Base-by-base conservation (phyloP, 2,329 filamentous ascomycete genomes). In the Cryphonectria parasitica region DNA sequence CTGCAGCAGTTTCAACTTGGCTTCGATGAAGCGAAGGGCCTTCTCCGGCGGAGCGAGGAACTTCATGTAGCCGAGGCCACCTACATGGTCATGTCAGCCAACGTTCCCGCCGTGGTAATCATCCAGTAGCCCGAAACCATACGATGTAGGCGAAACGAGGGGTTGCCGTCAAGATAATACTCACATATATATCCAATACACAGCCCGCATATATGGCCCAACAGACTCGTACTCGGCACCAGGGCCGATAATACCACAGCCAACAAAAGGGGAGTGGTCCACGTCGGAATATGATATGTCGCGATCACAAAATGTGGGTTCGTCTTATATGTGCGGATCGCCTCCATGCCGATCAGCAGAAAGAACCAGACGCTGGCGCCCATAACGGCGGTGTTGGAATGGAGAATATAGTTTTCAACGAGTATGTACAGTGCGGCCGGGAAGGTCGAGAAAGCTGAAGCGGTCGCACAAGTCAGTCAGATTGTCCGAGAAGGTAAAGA, bases 331-430 rank as follows among this genome's bases (percentile, higher is more conserved):
- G 93, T 95, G 79, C 94, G 93, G 74, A 98, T 92, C 7, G 94
- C 91, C 81, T 98, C 95, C 74, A 92, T 89, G 58, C 90, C 91
- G 49, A 98, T 86, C 31, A 99, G 86, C 36, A 97, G 87, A 79
- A 98, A 98, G 0, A 97, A 91, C 94, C 95, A 98, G 69, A 98
- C 88, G 80, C 95, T 97, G 41, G 94, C 90, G 69, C 96, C 96
- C 81, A 95, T 87, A 39, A 97, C 88, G 3, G 89, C 82, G 36
- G 89, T 92, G 76, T 97, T 94, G 52, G 86, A 83, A 73, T 88
- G 85, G 52, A 98, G 81, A 68, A 98, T 82, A 64, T 88, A 87
- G 75, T 88, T 89, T 81, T 98, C 94, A 68, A 97, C 82, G 61
- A 95, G 78, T 15, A 95, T 87, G 80, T 98, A 99, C 22, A 95